phyloP scores from a whole-genome alignment of 2,329 filamentous ascomycete genomes.

The Bipolaris cookei region DNA sequence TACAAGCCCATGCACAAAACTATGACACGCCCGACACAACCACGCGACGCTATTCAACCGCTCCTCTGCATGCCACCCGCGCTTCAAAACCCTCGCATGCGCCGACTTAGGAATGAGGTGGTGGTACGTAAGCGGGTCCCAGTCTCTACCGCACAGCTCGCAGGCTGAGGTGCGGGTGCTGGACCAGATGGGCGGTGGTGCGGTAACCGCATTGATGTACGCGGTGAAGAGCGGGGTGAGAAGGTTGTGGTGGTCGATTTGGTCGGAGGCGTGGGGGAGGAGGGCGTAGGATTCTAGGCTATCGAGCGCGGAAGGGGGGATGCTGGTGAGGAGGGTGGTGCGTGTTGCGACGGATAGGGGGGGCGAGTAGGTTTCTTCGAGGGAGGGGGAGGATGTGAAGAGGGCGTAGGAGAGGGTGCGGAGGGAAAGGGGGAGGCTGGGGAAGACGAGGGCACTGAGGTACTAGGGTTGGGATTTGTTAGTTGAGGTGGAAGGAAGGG shows the following conservation, averaged over 20 bases:
- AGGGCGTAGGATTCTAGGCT: constrained; percentile 72
- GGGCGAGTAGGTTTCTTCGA: constrained; percentile 63
- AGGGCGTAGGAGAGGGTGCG: constrained; percentile 66
- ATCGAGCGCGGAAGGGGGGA: constrained; percentile 69
- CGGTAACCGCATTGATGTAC: constrained; percentile 65
- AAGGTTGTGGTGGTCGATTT: constrained; percentile 57
- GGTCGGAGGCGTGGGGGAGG: constrained; percentile 53
- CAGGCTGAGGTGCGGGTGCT: constrained; percentile 64
- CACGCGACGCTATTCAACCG: constrained; percentile 82
- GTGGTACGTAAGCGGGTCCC: constrained; percentile 81
- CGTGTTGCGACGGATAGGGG: constrained; percentile 63
- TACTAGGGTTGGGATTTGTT: constrained; percentile 57
- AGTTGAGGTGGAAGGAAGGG: not conserved
- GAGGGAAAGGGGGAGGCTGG: constrained; percentile 66
- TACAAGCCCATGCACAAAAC: constrained; percentile 77
- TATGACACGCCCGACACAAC: constrained; percentile 84
- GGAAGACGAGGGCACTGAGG: constrained; percentile 72
- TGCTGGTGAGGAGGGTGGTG: constrained; percentile 55
- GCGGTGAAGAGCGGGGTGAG: constrained; percentile 67
- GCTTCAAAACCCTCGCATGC: constrained; percentile 76
- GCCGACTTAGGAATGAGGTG: constrained; percentile 82
- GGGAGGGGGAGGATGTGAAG: constrained; percentile 56
- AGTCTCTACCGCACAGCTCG: constrained; percentile 77
- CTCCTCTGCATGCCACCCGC: constrained; percentile 79
- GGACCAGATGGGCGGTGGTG: constrained; percentile 68